Evolutionary conservation across 2,329 filamentous ascomycete genomes (phyloP).

Genomic region (Ophiostoma populinum): DNA sequence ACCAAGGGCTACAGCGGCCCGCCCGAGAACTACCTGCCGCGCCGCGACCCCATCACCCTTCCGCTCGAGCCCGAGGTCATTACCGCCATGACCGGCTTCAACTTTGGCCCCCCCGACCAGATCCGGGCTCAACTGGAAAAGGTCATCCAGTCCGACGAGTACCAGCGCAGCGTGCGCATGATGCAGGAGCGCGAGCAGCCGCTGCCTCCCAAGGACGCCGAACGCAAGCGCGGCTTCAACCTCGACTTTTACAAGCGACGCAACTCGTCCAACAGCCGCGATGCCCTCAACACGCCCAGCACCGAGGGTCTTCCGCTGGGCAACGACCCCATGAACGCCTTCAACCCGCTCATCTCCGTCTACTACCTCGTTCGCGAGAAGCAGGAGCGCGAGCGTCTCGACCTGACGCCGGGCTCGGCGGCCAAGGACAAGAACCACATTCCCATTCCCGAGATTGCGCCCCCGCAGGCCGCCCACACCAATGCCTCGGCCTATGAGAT

Average conservation of each 20-base stretch:
- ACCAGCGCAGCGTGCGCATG: constrained; percentile 64
- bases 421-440: constrained; percentile 24
- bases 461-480: constrained; percentile 77
- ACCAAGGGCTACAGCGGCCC: constrained; percentile 73
- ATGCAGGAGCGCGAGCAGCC: constrained; percentile 42
- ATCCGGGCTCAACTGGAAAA: constrained; percentile 70
- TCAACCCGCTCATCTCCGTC: constrained; percentile 77
- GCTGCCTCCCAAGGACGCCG: constrained; percentile 43
- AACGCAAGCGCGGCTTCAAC: constrained; percentile 70
- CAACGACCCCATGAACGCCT: constrained; percentile 80
- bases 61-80: constrained; percentile 73
- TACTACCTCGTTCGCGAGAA: constrained; percentile 97
- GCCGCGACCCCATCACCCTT: constrained; percentile 66
- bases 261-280: constrained; percentile 75
- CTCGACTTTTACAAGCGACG: constrained; percentile 96
- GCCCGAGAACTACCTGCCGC: constrained; percentile 76
- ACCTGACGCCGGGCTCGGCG: constrained; percentile 22
- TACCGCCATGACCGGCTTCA: constrained; percentile 92
- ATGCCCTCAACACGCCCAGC: constrained; percentile 72
- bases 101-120: constrained; percentile 75
- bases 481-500: constrained; percentile 75
- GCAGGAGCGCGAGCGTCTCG: constrained; percentile 53
- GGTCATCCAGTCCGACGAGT: constrained; percentile 85
- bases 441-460: constrained; percentile 52
- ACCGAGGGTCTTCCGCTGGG: constrained; percentile 69